Percentiles rank a stretch among this genome's conserved stretches.
Evolutionary conservation across 1,284 basidiomycete species (phyloP).

Genomic region (Stygiomarasmius scandens): DNA sequence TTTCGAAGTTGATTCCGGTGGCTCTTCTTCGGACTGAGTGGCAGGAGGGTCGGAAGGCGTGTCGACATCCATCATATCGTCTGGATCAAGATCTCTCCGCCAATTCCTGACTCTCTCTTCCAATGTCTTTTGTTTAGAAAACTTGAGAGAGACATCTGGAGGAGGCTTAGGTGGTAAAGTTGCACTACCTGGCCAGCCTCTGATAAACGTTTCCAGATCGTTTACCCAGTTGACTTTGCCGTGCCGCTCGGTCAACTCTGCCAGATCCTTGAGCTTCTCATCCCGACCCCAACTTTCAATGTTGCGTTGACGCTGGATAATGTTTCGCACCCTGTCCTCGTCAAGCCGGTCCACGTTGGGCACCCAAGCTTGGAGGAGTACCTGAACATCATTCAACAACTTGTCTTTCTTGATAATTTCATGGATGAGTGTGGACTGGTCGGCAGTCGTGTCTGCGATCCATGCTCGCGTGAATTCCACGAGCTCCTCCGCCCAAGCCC

Average conservation of each 20-base stretch:
- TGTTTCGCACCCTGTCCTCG: not conserved
- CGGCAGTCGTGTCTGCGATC: not conserved
- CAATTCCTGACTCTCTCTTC: constrained; percentile 8
- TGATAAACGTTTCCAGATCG: constrained; percentile 2
- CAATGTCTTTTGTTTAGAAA: not conserved
- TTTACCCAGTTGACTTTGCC: constrained; percentile 7
- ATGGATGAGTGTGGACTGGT: constrained; percentile 3
- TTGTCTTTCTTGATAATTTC: constrained; percentile 5
- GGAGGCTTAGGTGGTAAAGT: not conserved
- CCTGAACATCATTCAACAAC: not conserved
- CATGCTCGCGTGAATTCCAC: not conserved
- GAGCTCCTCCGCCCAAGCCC: constrained; percentile 4
- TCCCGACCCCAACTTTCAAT: not conserved
- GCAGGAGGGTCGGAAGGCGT: not conserved
- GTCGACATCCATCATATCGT: not conserved
- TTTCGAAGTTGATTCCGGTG: not conserved
- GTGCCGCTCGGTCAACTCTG: not conserved
- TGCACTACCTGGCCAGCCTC: not conserved
- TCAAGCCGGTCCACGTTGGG: not conserved
- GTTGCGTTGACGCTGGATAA: not conserved
- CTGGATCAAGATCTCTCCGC: not conserved
- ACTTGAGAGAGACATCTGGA: not conserved
- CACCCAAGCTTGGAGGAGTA: not conserved
- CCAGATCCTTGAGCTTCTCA: not conserved
- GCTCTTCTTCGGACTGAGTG: not conserved